A percentile compares a stretch with the other conserved stretches of the same genome.
Conservation (phyloP, 768 basidiomycete genomes). For the Kwoniella bestiolae region DNA sequence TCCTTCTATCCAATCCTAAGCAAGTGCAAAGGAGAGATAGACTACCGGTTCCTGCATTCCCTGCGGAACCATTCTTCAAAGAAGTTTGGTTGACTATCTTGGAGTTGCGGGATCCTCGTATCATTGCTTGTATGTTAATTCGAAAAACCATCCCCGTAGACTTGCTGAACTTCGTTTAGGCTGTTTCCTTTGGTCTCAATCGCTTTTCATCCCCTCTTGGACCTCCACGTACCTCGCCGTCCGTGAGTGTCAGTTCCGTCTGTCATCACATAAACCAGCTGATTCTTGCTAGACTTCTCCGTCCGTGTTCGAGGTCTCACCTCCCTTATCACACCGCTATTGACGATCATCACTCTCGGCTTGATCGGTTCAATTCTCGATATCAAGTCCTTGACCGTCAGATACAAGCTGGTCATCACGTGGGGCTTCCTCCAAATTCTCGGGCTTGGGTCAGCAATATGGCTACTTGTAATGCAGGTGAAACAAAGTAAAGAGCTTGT, state of each 20-base stretch:
- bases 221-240: slow-evolving; percentile 17
- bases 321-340: slow-evolving; percentile 15
- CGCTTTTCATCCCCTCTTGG: slow-evolving; percentile 24
- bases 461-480: slow-evolving; percentile 19
- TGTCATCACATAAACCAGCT: background rate
- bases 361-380: slow-evolving; percentile 16
- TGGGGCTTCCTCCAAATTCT: slow-evolving; percentile 19
- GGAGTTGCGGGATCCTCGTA: slow-evolving; percentile 14
- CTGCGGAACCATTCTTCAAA: slow-evolving; percentile 14
- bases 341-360: slow-evolving; percentile 12
- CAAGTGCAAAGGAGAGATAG: slow-evolving; percentile 23
- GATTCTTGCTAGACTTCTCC: slow-evolving; percentile 11
- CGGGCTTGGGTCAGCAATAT: slow-evolving; percentile 7
- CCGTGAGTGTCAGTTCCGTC: background rate
- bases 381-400: slow-evolving; percentile 5
- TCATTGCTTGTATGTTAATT: slow-evolving; percentile 12
- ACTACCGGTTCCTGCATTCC: slow-evolving; percentile 14
- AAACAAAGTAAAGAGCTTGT: background rate
- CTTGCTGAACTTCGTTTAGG: background rate
- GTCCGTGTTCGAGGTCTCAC: slow-evolving; percentile 19
- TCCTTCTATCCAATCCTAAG: slow-evolving; percentile 18
- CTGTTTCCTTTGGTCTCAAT: slow-evolving; percentile 21
- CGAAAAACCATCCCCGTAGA: background rate
- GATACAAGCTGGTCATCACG: slow-evolving; percentile 21
- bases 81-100: slow-evolving; percentile 20